These are phyloP conservation scores for Euryodendron excelsum DNA, from an alignment of 148 eudicot species.

Conservation along the genomic window DNA sequence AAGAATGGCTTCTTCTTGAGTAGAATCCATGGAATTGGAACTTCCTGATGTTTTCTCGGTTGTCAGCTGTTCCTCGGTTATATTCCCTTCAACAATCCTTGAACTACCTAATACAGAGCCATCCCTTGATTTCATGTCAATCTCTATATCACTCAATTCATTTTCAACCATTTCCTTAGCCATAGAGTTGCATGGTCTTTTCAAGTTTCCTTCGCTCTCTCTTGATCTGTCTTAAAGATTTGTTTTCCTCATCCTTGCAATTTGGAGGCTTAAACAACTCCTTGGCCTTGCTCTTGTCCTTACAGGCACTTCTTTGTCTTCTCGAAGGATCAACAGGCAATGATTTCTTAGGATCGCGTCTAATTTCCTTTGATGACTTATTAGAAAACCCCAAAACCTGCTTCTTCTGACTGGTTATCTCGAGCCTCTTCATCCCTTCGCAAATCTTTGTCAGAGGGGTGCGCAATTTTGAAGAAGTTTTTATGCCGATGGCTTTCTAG, in stretches of 20 bases:
- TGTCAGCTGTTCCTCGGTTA: not conserved
- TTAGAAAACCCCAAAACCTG: constrained; percentile 24
- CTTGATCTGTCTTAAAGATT: constrained; percentile 21
- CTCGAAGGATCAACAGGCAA: constrained; percentile 23
- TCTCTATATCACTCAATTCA: constrained; percentile 27
- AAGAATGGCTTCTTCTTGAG: constrained; percentile 22
- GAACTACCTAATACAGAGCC: constrained; percentile 17
- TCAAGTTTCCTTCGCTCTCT: constrained; percentile 21
- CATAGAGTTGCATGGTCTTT: constrained; percentile 10
- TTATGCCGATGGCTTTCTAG: constrained; percentile 43
- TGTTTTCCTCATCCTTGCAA: constrained; percentile 9
- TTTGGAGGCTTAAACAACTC: constrained; percentile 10
- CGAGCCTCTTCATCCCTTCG: constrained; percentile 58
- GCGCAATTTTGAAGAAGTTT: constrained; percentile 43
- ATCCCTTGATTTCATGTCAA: constrained; percentile 26
- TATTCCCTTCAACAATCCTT: not conserved
- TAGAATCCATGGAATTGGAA: constrained; percentile 10
- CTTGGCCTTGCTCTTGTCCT: constrained; percentile 25
- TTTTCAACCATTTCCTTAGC: constrained; percentile 19
- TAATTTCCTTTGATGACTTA: constrained; percentile 25
- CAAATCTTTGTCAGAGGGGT: constrained; percentile 67
- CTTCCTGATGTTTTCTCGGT: constrained; percentile 1
- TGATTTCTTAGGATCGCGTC: constrained; percentile 12
- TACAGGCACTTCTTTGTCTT: constrained; percentile 20
- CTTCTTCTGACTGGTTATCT: constrained; percentile 53